Evolutionary conservation across 257 asterid species (phyloP), one percentile per base, ranked within the genome.

Genomic region (Solanum bulbocastanum): DNA sequence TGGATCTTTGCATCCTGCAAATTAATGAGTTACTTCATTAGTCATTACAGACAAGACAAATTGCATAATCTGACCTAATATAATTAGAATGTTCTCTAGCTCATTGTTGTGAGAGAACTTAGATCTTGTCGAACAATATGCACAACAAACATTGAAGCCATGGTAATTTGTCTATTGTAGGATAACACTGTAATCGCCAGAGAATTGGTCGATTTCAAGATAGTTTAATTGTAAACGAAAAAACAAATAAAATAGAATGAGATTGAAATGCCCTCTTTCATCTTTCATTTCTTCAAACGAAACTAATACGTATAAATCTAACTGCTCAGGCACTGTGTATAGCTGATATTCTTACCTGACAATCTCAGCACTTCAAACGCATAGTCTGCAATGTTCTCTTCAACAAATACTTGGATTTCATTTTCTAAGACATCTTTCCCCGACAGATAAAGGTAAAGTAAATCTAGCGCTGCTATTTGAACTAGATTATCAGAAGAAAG

Each of bases 401-500:
- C 95, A 13, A 97, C 89, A 74, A 97, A 90, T 83, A 92, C 89
- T 89, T 91, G 93, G 87, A 92, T 84, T 92, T 91, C 93, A 92
- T 93, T 94, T 84, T 58, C 91, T 56, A 94, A 91, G 90, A 76
- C 90, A 88, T 86, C 90, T 85, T 90, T 91, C 69, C 94, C 89
- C 73, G 98, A 93, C 86, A 96, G 93, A 91, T 92, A 94, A 69
- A 87, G 88, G 91, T 62, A 88, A 68, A 97, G 88, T 87, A 96
- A 92, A 83, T 95, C 95, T 92, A 97, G 65, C 36, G 96, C 91
- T 87, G 98, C 95, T 90, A 93, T 92, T 90, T 96, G 99, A 87
- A 97, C 96, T 91, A 95, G 95, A 92, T 88, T 93, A 88, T 97
- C 99, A 83, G 99, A 94, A 87, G 99, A 97, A 92, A 97, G 98